Conservation (phyloP, 768 basidiomycete species). For the Tubosaeta sp. region DNA sequence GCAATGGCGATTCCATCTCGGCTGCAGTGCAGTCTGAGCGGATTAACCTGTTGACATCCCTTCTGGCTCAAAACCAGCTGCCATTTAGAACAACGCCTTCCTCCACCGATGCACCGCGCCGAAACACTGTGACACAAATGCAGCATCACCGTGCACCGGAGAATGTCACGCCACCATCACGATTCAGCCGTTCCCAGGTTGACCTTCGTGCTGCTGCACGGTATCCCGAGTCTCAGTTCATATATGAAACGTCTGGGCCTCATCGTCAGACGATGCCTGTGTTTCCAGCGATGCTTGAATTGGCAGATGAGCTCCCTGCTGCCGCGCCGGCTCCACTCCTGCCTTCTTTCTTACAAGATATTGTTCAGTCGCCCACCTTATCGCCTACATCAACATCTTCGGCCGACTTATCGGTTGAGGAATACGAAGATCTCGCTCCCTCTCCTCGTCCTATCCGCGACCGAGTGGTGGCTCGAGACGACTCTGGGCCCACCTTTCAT, state of each 20-base stretch:
- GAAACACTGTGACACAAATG: constrained; percentile 46
- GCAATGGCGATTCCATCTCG: constrained; percentile 84
- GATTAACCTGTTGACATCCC: constrained; percentile 72
- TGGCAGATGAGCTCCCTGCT: constrained; percentile 18
- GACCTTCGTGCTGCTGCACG: constrained; percentile 40
- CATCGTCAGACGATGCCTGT: constrained; percentile 40
- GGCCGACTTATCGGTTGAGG: constrained; percentile 62
- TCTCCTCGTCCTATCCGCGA: constrained; percentile 27
- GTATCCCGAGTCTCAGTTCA: constrained; percentile 45
- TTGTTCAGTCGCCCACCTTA: constrained; percentile 62
- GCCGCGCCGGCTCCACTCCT: constrained; percentile 50
- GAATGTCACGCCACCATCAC: constrained; percentile 32
- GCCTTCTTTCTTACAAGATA: constrained; percentile 76
- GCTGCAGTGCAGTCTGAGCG: constrained; percentile 82
- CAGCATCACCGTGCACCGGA: constrained; percentile 40
- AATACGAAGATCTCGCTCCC: constrained; percentile 38
- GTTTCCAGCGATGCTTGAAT: constrained; percentile 29
- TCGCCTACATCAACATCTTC: constrained; percentile 65
- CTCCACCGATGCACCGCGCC: constrained; percentile 27
- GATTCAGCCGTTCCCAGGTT: constrained; percentile 46
- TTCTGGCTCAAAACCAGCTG: constrained; percentile 56
- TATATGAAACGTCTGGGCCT: constrained; percentile 63
- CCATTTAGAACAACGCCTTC: constrained; percentile 19
- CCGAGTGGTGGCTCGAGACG: constrained; percentile 21
- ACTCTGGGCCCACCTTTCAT: constrained; percentile 30